Evolutionary conservation across 2,329 filamentous ascomycete species (phyloP).

Genomic region (Arthrinium phaeospermum): DNA sequence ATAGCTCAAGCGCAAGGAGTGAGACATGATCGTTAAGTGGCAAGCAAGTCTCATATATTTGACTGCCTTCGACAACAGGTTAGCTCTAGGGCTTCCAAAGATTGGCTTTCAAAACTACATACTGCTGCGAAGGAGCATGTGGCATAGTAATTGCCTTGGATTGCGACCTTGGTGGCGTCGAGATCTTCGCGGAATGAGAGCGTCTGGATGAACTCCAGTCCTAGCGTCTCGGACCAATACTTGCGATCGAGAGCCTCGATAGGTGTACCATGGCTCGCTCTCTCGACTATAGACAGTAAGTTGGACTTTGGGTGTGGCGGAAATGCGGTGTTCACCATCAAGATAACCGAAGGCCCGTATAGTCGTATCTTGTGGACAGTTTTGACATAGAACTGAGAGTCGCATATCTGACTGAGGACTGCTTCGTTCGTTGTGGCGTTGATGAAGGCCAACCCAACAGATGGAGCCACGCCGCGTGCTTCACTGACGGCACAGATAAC

Average conservation of each 20-base stretch:
- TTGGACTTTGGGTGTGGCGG: constrained; percentile 72
- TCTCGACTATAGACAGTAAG: constrained; percentile 74
- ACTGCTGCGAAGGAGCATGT: constrained; percentile 87
- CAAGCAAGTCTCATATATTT: constrained; percentile 79
- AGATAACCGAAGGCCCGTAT: constrained; percentile 77
- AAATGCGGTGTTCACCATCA: constrained; percentile 76
- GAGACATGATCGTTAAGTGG: constrained; percentile 71
- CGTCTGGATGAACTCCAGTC: constrained; percentile 77
- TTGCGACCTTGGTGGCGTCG: constrained; percentile 78
- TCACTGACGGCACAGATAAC: constrained; percentile 90
- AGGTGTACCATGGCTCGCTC: constrained; percentile 68
- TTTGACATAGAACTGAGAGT: constrained; percentile 89
- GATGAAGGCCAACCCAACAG: constrained; percentile 84
- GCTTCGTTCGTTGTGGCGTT: constrained; percentile 86
- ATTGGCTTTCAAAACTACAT: constrained; percentile 42
- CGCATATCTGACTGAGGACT: constrained; percentile 87
- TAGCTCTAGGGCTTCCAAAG: not conserved
- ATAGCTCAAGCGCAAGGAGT: constrained; percentile 85
- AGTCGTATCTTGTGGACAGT: constrained; percentile 87
- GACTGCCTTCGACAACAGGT: constrained; percentile 63
- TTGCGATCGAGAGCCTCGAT: constrained; percentile 73
- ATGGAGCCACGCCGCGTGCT: constrained; percentile 83
- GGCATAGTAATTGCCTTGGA: constrained; percentile 85
- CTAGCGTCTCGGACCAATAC: constrained; percentile 82
- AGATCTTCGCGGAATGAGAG: constrained; percentile 83